Evolutionary conservation across 2,329 filamentous ascomycete genomes (phyloP).

Genomic region (Colletotrichum noveboracense): DNA sequence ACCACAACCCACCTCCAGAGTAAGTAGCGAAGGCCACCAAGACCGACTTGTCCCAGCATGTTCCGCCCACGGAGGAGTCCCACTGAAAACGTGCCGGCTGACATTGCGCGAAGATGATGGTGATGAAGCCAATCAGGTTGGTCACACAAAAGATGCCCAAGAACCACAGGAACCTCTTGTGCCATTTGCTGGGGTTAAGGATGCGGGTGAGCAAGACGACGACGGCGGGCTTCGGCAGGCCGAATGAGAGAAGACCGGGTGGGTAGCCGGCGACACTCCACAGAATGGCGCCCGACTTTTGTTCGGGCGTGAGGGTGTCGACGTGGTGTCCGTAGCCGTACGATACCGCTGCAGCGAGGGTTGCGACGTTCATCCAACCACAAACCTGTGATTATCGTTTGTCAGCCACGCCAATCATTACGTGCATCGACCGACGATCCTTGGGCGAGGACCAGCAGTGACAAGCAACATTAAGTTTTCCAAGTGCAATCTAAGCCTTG

Average conservation of each 20-base stretch:
- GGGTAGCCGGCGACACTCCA: conserved; percentile 42
- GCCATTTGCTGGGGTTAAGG: conserved; percentile 38
- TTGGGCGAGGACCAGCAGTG: neutral
- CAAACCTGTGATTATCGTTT: conserved; percentile 3
- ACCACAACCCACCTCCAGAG: conserved; percentile 37
- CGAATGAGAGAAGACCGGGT: conserved; percentile 43
- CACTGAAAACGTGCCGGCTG: conserved; percentile 43
- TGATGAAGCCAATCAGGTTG: conserved; percentile 37
- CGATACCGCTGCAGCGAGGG: conserved; percentile 37
- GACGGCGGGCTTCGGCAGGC: conserved; percentile 46
- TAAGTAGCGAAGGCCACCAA: conserved; percentile 44
- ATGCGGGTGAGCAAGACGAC: conserved; percentile 41
- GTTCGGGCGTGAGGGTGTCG: conserved; percentile 28
- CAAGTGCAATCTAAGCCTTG: neutral
- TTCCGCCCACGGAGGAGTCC: conserved; percentile 35
- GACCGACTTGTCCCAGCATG: conserved; percentile 37
- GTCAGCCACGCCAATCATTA: neutral
- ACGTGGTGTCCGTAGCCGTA: conserved; percentile 46
- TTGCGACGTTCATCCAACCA: conserved; percentile 36
- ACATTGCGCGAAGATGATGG: conserved; percentile 49
- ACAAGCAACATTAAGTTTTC: neutral
- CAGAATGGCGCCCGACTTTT: conserved; percentile 34
- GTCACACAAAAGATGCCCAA: conserved; percentile 34
- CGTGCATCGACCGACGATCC: neutral
- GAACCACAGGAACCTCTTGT: conserved; percentile 41